phyloP scores from a whole-genome alignment of 129 eudicot species.

The Escallonia herrerae region DNA sequence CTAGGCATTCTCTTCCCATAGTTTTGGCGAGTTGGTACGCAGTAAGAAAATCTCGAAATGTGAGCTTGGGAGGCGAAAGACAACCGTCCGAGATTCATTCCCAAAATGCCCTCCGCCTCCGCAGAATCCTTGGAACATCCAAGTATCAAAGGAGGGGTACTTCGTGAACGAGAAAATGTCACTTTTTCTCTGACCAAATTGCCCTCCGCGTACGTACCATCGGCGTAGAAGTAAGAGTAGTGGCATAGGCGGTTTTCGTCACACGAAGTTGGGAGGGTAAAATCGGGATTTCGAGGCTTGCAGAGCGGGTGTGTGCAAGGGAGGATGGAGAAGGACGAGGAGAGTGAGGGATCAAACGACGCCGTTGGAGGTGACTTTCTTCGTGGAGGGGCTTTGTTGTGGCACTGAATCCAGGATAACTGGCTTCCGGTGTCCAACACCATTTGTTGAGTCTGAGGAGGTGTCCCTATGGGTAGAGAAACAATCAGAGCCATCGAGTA shows the following conservation, averaged over 20 bases:
- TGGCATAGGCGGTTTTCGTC: conserved; percentile 75
- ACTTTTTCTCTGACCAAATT: conserved; percentile 66
- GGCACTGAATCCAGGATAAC: conserved; percentile 87
- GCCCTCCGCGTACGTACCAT: conserved; percentile 86
- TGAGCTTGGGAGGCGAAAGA: conserved; percentile 66
- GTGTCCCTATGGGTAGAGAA: conserved; percentile 69
- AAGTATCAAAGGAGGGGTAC: conserved; percentile 70
- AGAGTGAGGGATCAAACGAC: conserved; percentile 68
- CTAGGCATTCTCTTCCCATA: conserved; percentile 21
- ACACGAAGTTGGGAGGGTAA: conserved; percentile 68
- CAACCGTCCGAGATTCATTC: conserved; percentile 75
- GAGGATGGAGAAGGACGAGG: conserved; percentile 71
- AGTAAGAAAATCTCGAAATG: conserved; percentile 55
- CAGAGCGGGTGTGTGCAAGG: conserved; percentile 78
- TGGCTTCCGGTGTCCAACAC: conserved; percentile 84
- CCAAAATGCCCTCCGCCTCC: conserved; percentile 75
- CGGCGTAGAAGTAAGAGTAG: conserved; percentile 81
- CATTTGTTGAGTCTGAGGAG: conserved; percentile 78
- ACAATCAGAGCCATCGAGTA: conserved; percentile 76
- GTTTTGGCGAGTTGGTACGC: conserved; percentile 49
- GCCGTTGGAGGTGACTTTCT: conserved; percentile 42
- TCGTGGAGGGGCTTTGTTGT: conserved; percentile 46
- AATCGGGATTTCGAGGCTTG: conserved; percentile 74
- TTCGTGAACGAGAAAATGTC: conserved; percentile 43
- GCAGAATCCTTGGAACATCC: conserved; percentile 59